Evolutionary conservation across 495 filamentous ascomycete genomes (phyloP), one percentile per base, ranked within the genome.

Genomic region (Rhizodiscina lignyota): DNA sequence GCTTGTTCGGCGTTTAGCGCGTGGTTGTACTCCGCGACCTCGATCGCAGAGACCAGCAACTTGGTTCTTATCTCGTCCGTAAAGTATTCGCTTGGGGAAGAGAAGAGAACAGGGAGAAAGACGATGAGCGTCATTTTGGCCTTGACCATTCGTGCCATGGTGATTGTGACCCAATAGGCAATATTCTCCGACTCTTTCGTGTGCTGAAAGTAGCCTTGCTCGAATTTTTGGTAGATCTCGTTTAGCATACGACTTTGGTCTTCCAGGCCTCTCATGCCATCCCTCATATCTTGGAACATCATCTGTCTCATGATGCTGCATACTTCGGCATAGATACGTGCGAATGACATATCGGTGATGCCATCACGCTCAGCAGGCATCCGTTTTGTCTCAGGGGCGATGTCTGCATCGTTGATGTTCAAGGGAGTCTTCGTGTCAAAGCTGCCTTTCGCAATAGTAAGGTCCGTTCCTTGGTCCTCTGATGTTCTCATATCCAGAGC

Each of bases 11-110:
- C 43, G 40, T 72, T 67, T 4, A 74, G 45, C 4, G 58, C 48
- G 40, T 67, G 63, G 27, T 70, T 70, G 43, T 67, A 63, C 48
- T 71, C 61, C 2, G 67, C 60, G n/a, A 71, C 56, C 32, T 71
- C 66, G 29, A 74, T 58, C 39, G 48, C 60, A 0, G 60, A 46
- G 23, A 63, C 26, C 4, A 68, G 40, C 0, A 66, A 49, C 32
- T 54, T 59, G 18, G 45, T 50, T 30, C 57, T 50, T 2, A 63
- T 38, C 27, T 60, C 52, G 16, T 58, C 48, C 0, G 62, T 41
- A 27, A 51, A 35, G 26, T 42, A 21, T 38, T 54, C 58, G 36
- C 38, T 54, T 16, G 34, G 21, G 27, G 32, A 40, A 21, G 41
- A 34, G 32, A 27, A 40, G 45, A 67, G 52, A 4, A 60, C 34